Conservation (phyloP, 2,329 filamentous ascomycete genomes). For the Cylindrodendrum hubeiense region DNA sequence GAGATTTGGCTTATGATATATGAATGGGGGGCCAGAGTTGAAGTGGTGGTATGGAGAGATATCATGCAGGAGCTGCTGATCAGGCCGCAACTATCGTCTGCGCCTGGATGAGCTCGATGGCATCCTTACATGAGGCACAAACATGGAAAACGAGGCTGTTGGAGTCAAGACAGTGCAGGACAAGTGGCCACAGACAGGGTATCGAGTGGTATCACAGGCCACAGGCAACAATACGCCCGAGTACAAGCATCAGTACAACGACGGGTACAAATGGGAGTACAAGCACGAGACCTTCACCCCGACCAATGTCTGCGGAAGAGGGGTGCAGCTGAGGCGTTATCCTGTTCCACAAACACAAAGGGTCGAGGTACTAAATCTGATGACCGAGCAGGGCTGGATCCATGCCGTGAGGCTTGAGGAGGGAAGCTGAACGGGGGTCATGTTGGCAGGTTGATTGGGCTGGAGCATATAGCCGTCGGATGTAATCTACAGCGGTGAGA, state of each 20-base stretch:
- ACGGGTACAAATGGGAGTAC: not conserved
- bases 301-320: not conserved
- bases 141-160: not conserved
- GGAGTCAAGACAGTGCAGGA: not conserved
- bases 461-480: constrained; percentile 7
- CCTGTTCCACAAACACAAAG: constrained; percentile 2
- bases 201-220: not conserved
- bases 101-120: not conserved
- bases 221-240: not conserved
- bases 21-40: not conserved
- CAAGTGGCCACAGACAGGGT: not conserved
- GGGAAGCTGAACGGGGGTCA: not conserved
- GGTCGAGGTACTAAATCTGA: not conserved
- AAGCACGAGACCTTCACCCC: not conserved
- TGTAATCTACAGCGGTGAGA: not conserved
- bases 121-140: not conserved
- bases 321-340: not conserved
- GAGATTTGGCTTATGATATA: not conserved
- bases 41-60: not conserved
- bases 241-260: not conserved
- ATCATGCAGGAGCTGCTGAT: not conserved
- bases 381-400: not conserved
- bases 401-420: not conserved
- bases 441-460: not conserved
- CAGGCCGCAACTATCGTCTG: not conserved